phyloP scores from a whole-genome alignment of 2,329 filamentous ascomycete species.

The Sphaerostilbella broomeana region DNA sequence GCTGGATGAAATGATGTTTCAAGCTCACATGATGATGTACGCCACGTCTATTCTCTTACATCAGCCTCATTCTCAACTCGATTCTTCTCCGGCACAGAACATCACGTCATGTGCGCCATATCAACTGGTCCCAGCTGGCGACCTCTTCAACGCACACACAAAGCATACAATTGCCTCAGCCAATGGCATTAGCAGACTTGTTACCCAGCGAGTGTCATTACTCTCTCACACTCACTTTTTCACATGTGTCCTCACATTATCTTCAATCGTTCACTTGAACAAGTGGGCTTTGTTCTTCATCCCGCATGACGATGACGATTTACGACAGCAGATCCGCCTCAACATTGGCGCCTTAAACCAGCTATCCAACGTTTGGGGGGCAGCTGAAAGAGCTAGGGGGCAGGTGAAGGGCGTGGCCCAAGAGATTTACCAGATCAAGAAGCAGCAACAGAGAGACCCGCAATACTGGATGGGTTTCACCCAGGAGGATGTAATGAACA shows the following conservation, averaged over 20 bases:
- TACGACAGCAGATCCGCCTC: slow-evolving; percentile 69
- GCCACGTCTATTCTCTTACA: slow-evolving; percentile 68
- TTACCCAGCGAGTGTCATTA: slow-evolving; percentile 65
- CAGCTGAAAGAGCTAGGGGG: slow-evolving; percentile 60
- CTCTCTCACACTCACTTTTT: slow-evolving; percentile 77
- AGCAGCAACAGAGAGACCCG: slow-evolving; percentile 46
- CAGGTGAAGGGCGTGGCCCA: slow-evolving; percentile 76
- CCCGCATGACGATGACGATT: slow-evolving; percentile 54
- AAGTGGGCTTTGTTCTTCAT: slow-evolving; percentile 65
- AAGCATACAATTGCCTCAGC: slow-evolving; percentile 75
- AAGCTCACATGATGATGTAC: slow-evolving; percentile 73
- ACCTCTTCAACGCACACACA: slow-evolving; percentile 60
- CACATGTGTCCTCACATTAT: slow-evolving; percentile 70
- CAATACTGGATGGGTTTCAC: slow-evolving; percentile 50
- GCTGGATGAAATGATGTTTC: slow-evolving; percentile 86
- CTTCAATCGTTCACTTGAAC: slow-evolving; percentile 73
- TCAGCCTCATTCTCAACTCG: slow-evolving; percentile 70
- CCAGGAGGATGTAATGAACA: slow-evolving; percentile 48
- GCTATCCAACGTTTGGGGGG: slow-evolving; percentile 64
- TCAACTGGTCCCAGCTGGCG: slow-evolving; percentile 40
- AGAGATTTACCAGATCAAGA: slow-evolving; percentile 60
- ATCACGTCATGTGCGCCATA: slow-evolving; percentile 64
- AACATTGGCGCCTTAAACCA: slow-evolving; percentile 70
- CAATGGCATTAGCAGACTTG: slow-evolving; percentile 66
- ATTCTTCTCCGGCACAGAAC: slow-evolving; percentile 49